These are phyloP conservation scores for Rhododendron williamsianum DNA, from an alignment of 148 eudicot genomes.

Conservation along the genomic window DNA sequence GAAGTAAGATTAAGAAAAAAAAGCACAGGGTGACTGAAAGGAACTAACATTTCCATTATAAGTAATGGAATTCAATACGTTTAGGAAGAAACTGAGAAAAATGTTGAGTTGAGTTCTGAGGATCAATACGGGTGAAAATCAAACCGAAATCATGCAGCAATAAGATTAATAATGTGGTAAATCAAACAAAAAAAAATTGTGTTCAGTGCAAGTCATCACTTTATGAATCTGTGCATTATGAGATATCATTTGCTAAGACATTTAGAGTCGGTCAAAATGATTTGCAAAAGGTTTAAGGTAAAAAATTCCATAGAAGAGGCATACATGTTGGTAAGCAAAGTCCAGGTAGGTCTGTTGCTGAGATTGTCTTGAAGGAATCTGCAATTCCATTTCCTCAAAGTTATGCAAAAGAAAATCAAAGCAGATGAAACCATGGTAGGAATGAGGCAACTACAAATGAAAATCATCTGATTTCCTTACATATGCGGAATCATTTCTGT, in stretches of 20 bases:
- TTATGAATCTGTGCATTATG: neutral
- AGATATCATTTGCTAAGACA: neutral
- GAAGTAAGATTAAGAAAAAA: neutral
- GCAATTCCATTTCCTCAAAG: conserved; percentile 5
- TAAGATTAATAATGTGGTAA: neutral
- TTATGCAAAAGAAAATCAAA: conserved; percentile 3
- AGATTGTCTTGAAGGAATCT: conserved; percentile 3
- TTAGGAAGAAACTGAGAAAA: neutral
- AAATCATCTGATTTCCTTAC: conserved; percentile 16
- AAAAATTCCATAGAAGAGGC: neutral
- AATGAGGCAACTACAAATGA: neutral
- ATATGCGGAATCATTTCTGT: conserved; percentile 10
- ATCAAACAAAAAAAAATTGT: neutral
- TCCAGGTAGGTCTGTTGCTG: conserved; percentile 1
- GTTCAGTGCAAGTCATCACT: neutral
- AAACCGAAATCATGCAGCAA: neutral
- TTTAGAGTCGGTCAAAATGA: neutral
- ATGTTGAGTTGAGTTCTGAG: neutral
- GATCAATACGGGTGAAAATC: neutral
- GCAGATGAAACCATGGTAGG: neutral
- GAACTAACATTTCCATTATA: neutral
- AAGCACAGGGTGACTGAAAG: neutral
- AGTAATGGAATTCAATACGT: neutral
- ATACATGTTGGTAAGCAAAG: conserved; percentile 7
- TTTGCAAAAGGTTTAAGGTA: neutral